Base-by-base conservation (phyloP, 495 filamentous ascomycete species). In the Penicillium simplicissimum region DNA sequence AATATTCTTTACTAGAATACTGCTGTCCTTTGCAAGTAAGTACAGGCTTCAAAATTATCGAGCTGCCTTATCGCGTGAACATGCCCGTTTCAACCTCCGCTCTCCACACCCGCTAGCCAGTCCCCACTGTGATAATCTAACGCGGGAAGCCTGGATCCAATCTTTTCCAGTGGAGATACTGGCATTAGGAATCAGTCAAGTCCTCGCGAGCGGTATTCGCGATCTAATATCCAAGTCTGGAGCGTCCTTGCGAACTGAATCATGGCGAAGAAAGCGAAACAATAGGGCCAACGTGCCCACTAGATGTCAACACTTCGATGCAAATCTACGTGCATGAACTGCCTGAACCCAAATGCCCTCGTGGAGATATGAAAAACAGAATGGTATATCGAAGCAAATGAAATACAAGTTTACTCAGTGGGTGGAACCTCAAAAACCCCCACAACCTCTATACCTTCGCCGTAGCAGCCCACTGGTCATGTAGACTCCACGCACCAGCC, bases 401-500 rank as follows among this genome's bases (percentile, higher is more conserved):
- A n/a, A 33, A 19, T 45, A 33, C 31, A 47, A 13, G 45, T 49
- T 23, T 49, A 40, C 15, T 43, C 49, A 49, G 35, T 15, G 28
- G 13, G 52, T 28, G 25, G 40, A 60, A 58, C 11, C 17, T 10
- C 49, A 52, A 13, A 54, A n/a, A 47, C 21, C 21, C 21, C 36
- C 48, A 58, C 10, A 28, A 28, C 60, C 13, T 31, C 55, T 53
- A 71, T 23, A 61, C 63, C 23, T 70, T 68, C 28, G 60, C 60
- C 38, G 74, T 79, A 14, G 66, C 72, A 10, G 60, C 65, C 77
- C 79, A 80, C 9, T 66, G 15, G 56, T 80, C 77, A 49, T 63
- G 67, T 33, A 78, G 58, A 11, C 67, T 70, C 79, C 79, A 80
- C 55, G 70, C 71, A 11, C 73, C 78, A 19, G 78, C 87, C 61